phyloP scores from a whole-genome alignment of 805 yeast genomes.

The Cyberlindnera meyerae region DNA sequence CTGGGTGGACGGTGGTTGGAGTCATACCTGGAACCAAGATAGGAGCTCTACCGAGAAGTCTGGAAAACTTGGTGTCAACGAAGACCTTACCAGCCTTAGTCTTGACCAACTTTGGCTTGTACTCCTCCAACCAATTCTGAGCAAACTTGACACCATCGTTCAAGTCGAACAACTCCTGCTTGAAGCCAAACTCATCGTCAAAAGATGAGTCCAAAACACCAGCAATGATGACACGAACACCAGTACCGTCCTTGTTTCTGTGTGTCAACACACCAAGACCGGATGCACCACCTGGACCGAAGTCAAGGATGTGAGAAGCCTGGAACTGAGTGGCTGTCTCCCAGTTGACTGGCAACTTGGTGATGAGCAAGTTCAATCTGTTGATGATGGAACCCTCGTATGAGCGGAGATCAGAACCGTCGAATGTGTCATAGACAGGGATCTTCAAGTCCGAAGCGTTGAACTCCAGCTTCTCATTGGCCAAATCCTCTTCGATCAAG shows the following conservation, averaged over 20 bases:
- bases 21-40: constrained; percentile 99
- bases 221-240: constrained; percentile 89
- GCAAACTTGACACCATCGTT: constrained; percentile 68
- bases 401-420: constrained; percentile 72
- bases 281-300: constrained; percentile 98
- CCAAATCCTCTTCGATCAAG: constrained; percentile 61
- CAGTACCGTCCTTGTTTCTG: constrained; percentile 98
- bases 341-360: constrained; percentile 91
- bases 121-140: constrained; percentile 86
- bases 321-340: constrained; percentile 78
- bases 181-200: constrained; percentile 89
- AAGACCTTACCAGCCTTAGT: constrained; percentile 67
- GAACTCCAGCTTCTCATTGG: constrained; percentile 54
- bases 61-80: constrained; percentile 92
- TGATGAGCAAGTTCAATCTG: constrained; percentile 78
- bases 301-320: constrained; percentile 88
- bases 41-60: constrained; percentile 91
- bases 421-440: constrained; percentile 88
- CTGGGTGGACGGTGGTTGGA: constrained; percentile 93
- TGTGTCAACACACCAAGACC: constrained; percentile 96
- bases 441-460: constrained; percentile 52
- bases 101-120: constrained; percentile 78
- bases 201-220: constrained; percentile 74
- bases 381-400: constrained; percentile 50
- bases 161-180: constrained; percentile 87